Evolutionary conservation across 129 eudicot genomes (phyloP).

Genomic region (Apium graveolens): DNA sequence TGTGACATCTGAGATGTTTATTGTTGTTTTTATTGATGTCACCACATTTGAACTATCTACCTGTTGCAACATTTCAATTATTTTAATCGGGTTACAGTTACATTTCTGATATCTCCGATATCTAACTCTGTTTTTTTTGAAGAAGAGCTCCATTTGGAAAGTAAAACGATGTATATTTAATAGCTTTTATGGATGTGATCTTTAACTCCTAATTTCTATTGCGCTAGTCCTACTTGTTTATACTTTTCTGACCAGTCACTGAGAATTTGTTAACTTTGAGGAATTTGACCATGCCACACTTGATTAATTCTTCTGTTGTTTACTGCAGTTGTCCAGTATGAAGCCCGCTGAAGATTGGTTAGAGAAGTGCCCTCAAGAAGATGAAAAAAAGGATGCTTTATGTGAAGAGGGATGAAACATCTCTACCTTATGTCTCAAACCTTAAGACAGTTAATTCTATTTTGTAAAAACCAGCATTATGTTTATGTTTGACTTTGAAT

Average conservation of each 20-base stretch:
- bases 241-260: not conserved
- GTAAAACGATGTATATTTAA: not conserved
- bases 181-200: not conserved
- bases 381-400: not conserved
- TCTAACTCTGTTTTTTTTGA: not conserved
- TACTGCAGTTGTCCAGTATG: constrained; percentile 85
- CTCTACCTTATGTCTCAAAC: not conserved
- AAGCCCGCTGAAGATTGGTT: constrained; percentile 55
- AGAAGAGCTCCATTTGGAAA: not conserved
- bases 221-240: not conserved
- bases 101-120: not conserved
- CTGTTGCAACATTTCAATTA: not conserved
- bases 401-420: not conserved
- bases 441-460: not conserved
- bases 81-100: not conserved
- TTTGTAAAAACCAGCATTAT: not conserved
- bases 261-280: not conserved
- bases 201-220: not conserved
- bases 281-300: not conserved
- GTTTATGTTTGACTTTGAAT: not conserved
- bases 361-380: not conserved
- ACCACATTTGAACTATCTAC: not conserved
- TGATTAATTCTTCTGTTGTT: not conserved
- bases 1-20: not conserved
- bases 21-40: not conserved